These are phyloP conservation scores for Geum urbanum DNA, from an alignment of 306 rosid species.

Conservation along the genomic window DNA sequence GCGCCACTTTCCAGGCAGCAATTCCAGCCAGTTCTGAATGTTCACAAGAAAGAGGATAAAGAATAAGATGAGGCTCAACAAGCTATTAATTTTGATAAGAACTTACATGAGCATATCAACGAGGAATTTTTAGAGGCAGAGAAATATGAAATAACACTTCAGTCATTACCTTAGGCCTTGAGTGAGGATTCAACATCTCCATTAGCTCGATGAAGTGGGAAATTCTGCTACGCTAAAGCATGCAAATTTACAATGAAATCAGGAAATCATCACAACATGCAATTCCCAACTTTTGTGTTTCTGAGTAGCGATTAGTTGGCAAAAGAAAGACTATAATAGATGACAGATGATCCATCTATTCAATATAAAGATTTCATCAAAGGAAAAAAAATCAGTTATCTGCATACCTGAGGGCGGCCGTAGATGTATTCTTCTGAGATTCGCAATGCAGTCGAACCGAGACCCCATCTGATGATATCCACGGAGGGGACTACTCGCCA, in stretches of 20 bases:
- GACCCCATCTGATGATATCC: constrained; percentile 94
- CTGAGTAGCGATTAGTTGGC: background rate
- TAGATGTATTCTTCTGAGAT: constrained; percentile 92
- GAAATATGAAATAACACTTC: background rate
- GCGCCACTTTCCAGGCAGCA: constrained; percentile 96
- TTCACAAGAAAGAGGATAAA: background rate
- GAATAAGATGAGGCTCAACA: background rate
- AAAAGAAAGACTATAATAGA: background rate
- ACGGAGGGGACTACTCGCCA: constrained; percentile 91
- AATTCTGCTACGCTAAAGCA: constrained; percentile 73
- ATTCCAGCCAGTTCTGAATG: constrained; percentile 76
- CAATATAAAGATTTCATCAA: background rate
- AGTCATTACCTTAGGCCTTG: constrained; percentile 75
- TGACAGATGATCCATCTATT: background rate
- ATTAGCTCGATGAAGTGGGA: constrained; percentile 85
- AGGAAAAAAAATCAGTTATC: background rate
- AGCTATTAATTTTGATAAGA: background rate
- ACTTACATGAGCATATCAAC: background rate
- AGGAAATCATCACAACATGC: constrained; percentile 21
- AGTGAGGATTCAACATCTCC: constrained; percentile 92
- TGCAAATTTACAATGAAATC: constrained; percentile 13
- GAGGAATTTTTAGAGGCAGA: background rate
- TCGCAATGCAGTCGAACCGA: constrained; percentile 83
- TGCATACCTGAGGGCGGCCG: constrained; percentile 78
- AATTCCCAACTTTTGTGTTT: constrained; percentile 4